phyloP scores from a whole-genome alignment of 768 basidiomycete genomes.

The Russula dissimulans region DNA sequence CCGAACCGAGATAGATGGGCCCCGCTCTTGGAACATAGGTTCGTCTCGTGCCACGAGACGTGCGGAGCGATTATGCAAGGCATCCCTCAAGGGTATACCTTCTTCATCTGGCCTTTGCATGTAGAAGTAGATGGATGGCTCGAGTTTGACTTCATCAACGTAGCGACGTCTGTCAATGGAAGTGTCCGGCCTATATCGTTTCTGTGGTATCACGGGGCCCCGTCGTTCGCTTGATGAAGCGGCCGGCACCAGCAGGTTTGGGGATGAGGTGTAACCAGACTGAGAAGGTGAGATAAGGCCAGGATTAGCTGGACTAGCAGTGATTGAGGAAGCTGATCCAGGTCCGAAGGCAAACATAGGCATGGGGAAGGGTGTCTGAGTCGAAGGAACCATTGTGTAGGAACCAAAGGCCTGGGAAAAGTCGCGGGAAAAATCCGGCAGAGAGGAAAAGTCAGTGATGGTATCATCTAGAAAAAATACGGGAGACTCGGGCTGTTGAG shows the following conservation, averaged over 20 bases:
- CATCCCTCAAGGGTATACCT: conserved; percentile 58
- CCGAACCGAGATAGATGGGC: conserved; percentile 73
- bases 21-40: conserved; percentile 59
- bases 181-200: conserved; percentile 67
- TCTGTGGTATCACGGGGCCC: conserved; percentile 47
- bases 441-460: background rate
- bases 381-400: background rate
- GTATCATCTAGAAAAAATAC: background rate
- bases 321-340: conserved; percentile 7
- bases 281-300: conserved; percentile 15
- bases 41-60: conserved; percentile 50
- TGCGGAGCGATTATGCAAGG: conserved; percentile 49
- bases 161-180: conserved; percentile 69
- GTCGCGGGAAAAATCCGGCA: background rate
- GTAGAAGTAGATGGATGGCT: conserved; percentile 56
- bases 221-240: conserved; percentile 22
- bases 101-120: conserved; percentile 43
- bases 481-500: background rate
- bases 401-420: no score
- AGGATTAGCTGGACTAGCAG: conserved; percentile 11
- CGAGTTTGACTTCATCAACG: conserved; percentile 58
- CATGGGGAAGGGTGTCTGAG: no score
- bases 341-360: no score
- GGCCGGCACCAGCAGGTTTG: conserved; percentile 5
- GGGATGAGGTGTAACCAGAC: conserved; percentile 11